Evolutionary conservation across 306 rosid genomes (phyloP).

Genomic region (Sphenostylis stenocarpa): DNA sequence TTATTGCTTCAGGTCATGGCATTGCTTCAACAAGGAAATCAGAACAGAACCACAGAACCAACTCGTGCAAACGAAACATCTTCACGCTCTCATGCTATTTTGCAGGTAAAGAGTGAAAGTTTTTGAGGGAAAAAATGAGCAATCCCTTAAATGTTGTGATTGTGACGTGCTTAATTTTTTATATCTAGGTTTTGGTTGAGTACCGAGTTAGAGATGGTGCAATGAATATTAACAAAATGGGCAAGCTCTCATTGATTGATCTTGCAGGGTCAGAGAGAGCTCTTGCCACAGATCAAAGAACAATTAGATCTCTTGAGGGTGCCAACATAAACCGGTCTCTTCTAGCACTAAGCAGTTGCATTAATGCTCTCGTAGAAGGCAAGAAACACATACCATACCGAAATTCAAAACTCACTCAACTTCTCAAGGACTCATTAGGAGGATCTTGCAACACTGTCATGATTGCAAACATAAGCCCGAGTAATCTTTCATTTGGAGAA

Average conservation of each 20-base stretch:
- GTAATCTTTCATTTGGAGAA: conserved; percentile 86
- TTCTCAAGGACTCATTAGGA: conserved; percentile 93
- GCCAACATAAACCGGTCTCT: conserved; percentile 95
- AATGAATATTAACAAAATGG: conserved; percentile 72
- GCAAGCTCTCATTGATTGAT: conserved; percentile 93
- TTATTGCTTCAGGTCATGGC: conserved; percentile 80
- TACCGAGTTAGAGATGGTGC: conserved; percentile 74
- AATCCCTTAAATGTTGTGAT: too few species aligned
- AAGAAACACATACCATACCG: conserved; percentile 94
- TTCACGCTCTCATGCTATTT: conserved; percentile 95
- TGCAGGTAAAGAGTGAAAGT: conserved; percentile 59
- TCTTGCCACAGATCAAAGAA: conserved; percentile 92
- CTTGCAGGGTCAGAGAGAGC: conserved; percentile 99
- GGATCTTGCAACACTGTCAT: conserved; percentile 92
- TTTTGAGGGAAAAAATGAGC: neutral
- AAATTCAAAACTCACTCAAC: conserved; percentile 94
- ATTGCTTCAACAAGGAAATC: conserved; percentile 94
- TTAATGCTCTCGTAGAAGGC: conserved; percentile 93
- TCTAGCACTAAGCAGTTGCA: conserved; percentile 93
- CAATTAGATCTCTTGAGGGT: conserved; percentile 90
- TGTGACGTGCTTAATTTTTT: conserved; percentile 23
- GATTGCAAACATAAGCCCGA: conserved; percentile 97
- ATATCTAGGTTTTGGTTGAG: conserved; percentile 72
- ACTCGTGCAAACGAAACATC: conserved; percentile 95
- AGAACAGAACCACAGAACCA: conserved; percentile 92